Conservation (phyloP, 129 eudicot genomes). For the Oenanthe sinensis region DNA sequence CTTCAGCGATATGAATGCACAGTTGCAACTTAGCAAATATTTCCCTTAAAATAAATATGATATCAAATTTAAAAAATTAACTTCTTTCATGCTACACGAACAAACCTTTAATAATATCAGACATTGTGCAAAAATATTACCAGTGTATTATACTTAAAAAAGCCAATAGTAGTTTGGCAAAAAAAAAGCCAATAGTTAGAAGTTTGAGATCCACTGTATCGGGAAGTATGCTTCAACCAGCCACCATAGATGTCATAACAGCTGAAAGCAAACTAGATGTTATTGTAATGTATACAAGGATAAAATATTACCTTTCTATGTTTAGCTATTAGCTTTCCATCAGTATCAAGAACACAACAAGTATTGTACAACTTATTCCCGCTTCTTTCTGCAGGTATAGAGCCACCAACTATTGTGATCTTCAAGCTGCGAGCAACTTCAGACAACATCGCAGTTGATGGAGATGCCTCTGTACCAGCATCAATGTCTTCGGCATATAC, state of each 20-base stretch:
- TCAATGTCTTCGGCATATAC: conserved; percentile 87
- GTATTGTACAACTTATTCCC: conserved; percentile 77
- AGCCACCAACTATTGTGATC: conserved; percentile 85
- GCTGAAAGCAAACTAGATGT: neutral
- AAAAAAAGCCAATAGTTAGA: neutral
- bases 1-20: neutral
- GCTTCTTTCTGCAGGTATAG: conserved; percentile 80
- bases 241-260: neutral
- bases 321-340: conserved; percentile 69
- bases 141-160: neutral
- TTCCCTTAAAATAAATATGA: neutral
- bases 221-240: neutral
- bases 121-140: neutral
- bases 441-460: conserved; percentile 86
- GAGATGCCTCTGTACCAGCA: conserved; percentile 75
- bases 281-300: neutral
- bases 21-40: neutral
- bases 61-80: neutral
- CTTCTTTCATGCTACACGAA: neutral
- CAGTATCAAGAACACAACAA: conserved; percentile 75
- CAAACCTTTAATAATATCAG: neutral
- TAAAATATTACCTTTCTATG: conserved; percentile 72
- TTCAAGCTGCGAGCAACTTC: conserved; percentile 70
- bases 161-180: too few species aligned
- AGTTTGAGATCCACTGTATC: neutral